phyloP scores from a whole-genome alignment of 495 filamentous ascomycete species.

The Aspergillus hancockii region DNA sequence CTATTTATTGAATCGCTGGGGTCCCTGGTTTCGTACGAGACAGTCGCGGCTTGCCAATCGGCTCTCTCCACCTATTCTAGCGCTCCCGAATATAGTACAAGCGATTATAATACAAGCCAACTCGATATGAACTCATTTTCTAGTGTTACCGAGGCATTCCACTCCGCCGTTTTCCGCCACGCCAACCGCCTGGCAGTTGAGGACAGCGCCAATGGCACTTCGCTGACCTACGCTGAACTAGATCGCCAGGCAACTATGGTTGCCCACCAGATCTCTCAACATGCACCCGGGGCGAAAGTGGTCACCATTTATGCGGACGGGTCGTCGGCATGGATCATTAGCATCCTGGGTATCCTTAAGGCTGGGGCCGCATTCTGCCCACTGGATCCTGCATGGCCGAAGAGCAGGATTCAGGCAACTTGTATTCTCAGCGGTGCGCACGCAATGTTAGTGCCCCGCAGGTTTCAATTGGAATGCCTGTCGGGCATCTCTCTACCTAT shows the following conservation, averaged over 20 bases:
- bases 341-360: constrained; percentile 34
- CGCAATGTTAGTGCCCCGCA: background rate
- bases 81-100: too few relatives aligned
- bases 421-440: constrained; percentile 13
- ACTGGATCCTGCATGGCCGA: constrained; percentile 21
- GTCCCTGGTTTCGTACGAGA: too few relatives aligned
- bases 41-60: too few relatives aligned
- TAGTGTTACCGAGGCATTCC: background rate
- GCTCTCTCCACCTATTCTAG: too few relatives aligned
- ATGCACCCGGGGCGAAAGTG: constrained; percentile 18
- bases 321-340: constrained; percentile 39
- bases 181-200: background rate
- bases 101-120: too few relatives aligned
- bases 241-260: background rate
- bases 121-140: too few relatives aligned
- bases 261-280: background rate
- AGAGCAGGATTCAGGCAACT: constrained; percentile 8
- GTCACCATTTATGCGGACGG: constrained; percentile 36
- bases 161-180: background rate
- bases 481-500: constrained; percentile 8
- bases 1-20: too few relatives aligned
- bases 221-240: background rate
- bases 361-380: constrained; percentile 33
- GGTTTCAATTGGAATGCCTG: too few relatives aligned
- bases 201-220: background rate